Base-by-base conservation (phyloP, 306 rosid genomes). In the Rosa multiflora region DNA sequence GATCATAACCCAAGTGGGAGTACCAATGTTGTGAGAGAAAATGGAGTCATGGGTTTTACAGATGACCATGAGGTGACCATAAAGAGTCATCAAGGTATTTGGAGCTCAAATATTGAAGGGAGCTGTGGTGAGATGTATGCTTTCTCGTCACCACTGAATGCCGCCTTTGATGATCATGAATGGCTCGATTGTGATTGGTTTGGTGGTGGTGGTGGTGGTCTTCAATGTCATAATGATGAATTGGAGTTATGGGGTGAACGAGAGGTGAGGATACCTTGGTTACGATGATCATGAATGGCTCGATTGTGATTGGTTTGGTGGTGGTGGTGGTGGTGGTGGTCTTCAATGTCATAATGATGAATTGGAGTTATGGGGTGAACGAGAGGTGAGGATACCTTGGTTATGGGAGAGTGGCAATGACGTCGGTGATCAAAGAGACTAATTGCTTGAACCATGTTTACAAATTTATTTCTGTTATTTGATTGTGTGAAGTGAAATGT, bases 181-280 rank as follows among this genome's bases (percentile, higher is more conserved):
- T 87, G 91, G 91, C 63, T 79, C 59, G 84, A 87, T 67, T 87
- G 90, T 88, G 79, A 82, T 42, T 84, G 88, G 86, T 83, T 78
- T 29, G 72, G 81, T 63, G 71, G 72, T n/a, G n/a, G n/a, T 74
- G 86, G 76, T 35, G 61, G 74, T 76, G 86, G 80, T 37, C 78
- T 83, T 47, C 79, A 82, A 49, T 35, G 76, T 78, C 81, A 17
- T 40, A 46, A 67, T 55, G 79, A 20, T 6, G 59, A 80, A 21
- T 75, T 81, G 87, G 83, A 80, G 32, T 12, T 72, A 20, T 67
- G 81, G 42, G 92, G 83, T 72, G 83, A 82, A 43, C 85, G 84
- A 67, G 84, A 83, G 72, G 49, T 17, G 48, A 81, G 79, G 51
- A 73, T 63, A 10, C 52, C 81, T 76, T 74, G 82, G 79, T 79